A percentile compares a stretch with the other conserved stretches of the same genome.
Conservation (phyloP, 202 grass and related monocot species). For the Zizania palustris region DNA sequence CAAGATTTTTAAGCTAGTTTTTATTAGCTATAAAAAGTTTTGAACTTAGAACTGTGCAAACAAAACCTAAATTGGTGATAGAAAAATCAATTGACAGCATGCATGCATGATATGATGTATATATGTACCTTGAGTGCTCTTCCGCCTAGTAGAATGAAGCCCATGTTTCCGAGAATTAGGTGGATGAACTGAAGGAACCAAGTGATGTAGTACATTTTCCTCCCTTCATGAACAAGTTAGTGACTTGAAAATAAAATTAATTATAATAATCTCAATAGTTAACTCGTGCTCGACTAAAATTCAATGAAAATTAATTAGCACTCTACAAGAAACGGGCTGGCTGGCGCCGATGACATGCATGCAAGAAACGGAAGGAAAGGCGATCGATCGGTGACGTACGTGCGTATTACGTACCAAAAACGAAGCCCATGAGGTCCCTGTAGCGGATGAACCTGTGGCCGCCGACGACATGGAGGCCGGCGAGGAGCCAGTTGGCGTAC, state of each 20-base stretch:
- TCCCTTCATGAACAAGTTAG: constrained; percentile 48
- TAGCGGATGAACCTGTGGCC: constrained; percentile 80
- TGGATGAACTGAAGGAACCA: constrained; percentile 80
- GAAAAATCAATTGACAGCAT: background rate
- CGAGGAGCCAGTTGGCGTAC: constrained; percentile 85
- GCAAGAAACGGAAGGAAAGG: no score
- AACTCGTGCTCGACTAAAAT: no score
- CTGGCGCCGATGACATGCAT: background rate
- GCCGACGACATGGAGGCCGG: constrained; percentile 68
- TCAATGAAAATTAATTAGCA: no score
- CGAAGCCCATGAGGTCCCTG: constrained; percentile 83
- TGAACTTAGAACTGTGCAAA: no score
- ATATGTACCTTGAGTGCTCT: constrained; percentile 76
- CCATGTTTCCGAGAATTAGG: constrained; percentile 81
- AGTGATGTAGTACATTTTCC: constrained; percentile 77
- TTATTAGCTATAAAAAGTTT: no score
- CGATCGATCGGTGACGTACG: no score
- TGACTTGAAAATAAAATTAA: no score
- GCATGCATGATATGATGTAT: no score
- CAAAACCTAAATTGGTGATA: background rate
- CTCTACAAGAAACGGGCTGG: no score
- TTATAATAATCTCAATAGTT: no score
- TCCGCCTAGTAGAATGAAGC: constrained; percentile 79
- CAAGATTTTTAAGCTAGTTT: no score
- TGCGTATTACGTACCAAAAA: constrained; percentile 50